Base-by-base conservation (phyloP, 164 flowering plant genomes). In the Taxillus chinensis region DNA sequence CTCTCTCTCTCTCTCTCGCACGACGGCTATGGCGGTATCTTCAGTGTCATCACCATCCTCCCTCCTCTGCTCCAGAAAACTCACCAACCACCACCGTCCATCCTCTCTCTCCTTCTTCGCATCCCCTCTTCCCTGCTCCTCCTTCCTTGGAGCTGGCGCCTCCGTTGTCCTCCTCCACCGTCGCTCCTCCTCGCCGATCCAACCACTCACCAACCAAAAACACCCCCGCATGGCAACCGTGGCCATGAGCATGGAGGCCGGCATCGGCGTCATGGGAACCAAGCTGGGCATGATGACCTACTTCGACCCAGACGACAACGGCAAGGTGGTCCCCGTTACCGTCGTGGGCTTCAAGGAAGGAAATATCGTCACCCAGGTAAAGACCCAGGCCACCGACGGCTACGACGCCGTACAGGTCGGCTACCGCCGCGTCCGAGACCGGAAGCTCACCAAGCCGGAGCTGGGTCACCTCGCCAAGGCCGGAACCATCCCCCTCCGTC, bases 271-370 rank as follows among this genome's bases (percentile, higher is more conserved):
- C 1, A 89, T 95, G 99, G 98, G 86, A 0, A 87, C 98, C 3
- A 95, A 95, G 74, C 80, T 95, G 0, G 99, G 99, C 1, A 95
- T 95, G 99, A 91, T 91, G 98, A 81, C 79, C 45, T 83, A 63
- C 79, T 95, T 95, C 71, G 92, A 89, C 14, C 67, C 83, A 3
- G 65, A 74, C 6, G 96, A 95, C 1, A 76, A 74, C 6, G 96
- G 96, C 1, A 76, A 70, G 51, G 96, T 87, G 2, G 84, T 95
- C 2, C 99, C 98, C 0, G 99, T 91, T 5, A 91, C 99, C 0
- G 90, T 95, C 2, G 83, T 91, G 14, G 99, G 98, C 0, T 91
- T 95, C 65, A 73, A 83, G 9, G 99, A 95, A 67, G 99, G 98
- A 0, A 91, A 95, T 65, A 87, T 95, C 14, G 95, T 95, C 9